These are phyloP conservation scores for Peterozyma xylosa DNA, from an alignment of 805 yeast genomes.

Conservation along the genomic window DNA sequence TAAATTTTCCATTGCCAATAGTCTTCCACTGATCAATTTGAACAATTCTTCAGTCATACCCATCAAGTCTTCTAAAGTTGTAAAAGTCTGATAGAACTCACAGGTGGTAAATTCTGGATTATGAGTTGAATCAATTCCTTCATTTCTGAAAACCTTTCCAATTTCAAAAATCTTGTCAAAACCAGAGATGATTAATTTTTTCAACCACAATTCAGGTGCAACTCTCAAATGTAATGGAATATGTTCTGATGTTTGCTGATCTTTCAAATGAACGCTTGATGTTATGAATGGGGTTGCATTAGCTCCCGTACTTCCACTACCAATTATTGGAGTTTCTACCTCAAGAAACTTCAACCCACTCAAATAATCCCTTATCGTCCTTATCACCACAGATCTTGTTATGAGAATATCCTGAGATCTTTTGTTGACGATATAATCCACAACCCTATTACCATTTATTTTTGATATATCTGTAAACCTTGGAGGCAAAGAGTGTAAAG, in stretches of 20 bases:
- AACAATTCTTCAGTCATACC: slow-evolving; percentile 53
- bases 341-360: slow-evolving; percentile 54
- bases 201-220: slow-evolving; percentile 95
- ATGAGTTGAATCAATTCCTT: slow-evolving; percentile 88
- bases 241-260: slow-evolving; percentile 14
- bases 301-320: slow-evolving; percentile 72
- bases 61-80: slow-evolving; percentile 62
- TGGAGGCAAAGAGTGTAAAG: slow-evolving; percentile 66
- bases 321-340: slow-evolving; percentile 83
- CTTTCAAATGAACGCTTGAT: slow-evolving; percentile 23
- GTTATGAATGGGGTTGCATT: slow-evolving; percentile 85
- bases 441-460: slow-evolving; percentile 60
- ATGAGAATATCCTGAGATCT: slow-evolving; percentile 36
- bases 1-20: slow-evolving; percentile 16
- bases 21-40: slow-evolving; percentile 24
- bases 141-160: slow-evolving; percentile 82
- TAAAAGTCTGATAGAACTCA: slow-evolving; percentile 78
- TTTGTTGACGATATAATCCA: slow-evolving; percentile 62
- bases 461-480: slow-evolving; percentile 45
- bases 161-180: slow-evolving; percentile 83
- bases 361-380: slow-evolving; percentile 51
- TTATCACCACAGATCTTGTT: slow-evolving; percentile 49
- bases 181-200: slow-evolving; percentile 75
- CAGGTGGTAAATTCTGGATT: slow-evolving; percentile 91
- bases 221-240: slow-evolving; percentile 58